Evolutionary conservation across 805 yeast genomes (phyloP).

Genomic region (Starmerella tilneyi): DNA sequence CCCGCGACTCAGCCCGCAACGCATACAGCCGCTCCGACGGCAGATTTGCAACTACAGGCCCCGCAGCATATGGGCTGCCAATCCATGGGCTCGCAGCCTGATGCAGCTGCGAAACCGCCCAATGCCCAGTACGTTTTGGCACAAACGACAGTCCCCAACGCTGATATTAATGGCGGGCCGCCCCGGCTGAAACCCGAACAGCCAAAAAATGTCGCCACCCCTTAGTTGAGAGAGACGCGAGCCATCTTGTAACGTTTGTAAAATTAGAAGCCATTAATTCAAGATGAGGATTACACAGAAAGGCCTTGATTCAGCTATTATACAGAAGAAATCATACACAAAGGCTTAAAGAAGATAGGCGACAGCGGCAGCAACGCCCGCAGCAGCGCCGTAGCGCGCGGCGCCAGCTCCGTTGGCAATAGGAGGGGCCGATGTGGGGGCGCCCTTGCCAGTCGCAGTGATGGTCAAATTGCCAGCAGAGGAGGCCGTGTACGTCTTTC

Average conservation of each 20-base stretch:
- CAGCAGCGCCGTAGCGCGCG: conserved; percentile 4
- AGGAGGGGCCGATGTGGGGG: not conserved
- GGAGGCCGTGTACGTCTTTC: conserved; percentile 9
- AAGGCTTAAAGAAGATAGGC: conserved; percentile 10
- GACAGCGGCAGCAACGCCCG: conserved; percentile 14
- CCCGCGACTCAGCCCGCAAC: not conserved
- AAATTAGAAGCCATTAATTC: not conserved
- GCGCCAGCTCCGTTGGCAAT: conserved; percentile 10
- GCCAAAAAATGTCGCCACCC: too few relatives aligned
- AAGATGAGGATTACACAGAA: not conserved
- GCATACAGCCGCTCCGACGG: not conserved
- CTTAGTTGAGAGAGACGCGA: too few relatives aligned
- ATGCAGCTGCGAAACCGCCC: too few relatives aligned
- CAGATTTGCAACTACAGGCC: too few relatives aligned
- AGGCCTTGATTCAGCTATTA: not conserved
- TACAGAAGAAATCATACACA: not conserved
- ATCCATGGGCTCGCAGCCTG: too few relatives aligned
- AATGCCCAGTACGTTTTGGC: too few relatives aligned
- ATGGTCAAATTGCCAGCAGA: conserved; percentile 7
- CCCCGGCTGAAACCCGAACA: too few relatives aligned
- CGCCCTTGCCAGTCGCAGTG: conserved; percentile 3
- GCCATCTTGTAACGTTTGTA: too few relatives aligned
- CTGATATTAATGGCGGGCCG: too few relatives aligned
- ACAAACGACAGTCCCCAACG: too few relatives aligned
- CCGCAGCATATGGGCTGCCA: too few relatives aligned